phyloP scores from a whole-genome alignment of 176 grass and related monocot genomes.

The Cenchrus purpureus region DNA sequence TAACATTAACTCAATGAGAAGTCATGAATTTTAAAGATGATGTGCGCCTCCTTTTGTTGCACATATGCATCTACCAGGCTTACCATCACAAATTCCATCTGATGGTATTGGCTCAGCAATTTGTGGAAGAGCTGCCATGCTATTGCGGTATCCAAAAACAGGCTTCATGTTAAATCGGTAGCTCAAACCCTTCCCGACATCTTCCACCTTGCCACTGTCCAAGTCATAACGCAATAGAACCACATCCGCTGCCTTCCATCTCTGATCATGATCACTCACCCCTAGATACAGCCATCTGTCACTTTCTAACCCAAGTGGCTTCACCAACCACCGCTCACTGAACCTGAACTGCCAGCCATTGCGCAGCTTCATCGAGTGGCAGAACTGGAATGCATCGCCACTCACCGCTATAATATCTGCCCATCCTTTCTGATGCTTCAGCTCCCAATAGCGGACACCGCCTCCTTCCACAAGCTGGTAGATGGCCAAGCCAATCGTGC shows the following conservation, averaged over 20 bases:
- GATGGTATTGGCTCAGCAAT: background rate
- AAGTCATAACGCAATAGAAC: background rate
- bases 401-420: background rate
- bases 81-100: background rate
- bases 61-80: background rate
- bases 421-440: background rate
- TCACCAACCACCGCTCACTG: background rate
- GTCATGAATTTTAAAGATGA: too few species aligned
- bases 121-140: slow-evolving; percentile 12
- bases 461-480: background rate
- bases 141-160: slow-evolving; percentile 12
- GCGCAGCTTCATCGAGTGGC: slow-evolving; percentile 17
- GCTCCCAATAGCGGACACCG: background rate
- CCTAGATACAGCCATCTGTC: background rate
- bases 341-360: background rate
- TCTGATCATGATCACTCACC: background rate
- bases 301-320: background rate
- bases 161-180: too few species aligned
- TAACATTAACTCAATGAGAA: too few species aligned
- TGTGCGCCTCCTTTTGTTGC: background rate
- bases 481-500: background rate
- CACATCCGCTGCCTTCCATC: background rate
- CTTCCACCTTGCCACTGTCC: background rate
- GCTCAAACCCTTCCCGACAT: background rate
- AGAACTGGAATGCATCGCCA: background rate